phyloP scores from a whole-genome alignment of 768 basidiomycete species.

The Leccinellum luteum region DNA sequence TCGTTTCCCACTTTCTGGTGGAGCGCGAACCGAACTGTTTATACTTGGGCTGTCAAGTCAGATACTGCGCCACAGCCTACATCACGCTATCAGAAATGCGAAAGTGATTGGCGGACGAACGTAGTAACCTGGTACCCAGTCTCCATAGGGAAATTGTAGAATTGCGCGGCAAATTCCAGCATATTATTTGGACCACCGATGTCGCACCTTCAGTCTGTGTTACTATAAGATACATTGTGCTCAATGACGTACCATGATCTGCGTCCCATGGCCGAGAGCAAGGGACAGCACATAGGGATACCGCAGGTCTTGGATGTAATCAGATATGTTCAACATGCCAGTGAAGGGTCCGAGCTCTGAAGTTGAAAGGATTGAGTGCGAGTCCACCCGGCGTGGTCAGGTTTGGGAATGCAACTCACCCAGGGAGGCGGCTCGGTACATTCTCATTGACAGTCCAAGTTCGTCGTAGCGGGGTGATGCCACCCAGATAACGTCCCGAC shows the following conservation, averaged over 20 bases:
- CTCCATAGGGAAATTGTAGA: conserved; percentile 42
- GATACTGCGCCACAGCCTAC: conserved; percentile 49
- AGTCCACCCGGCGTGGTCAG: no score
- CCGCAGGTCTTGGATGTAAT: conserved; percentile 52
- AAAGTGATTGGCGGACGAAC: conserved; percentile 19
- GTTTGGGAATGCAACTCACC: no score
- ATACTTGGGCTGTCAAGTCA: conserved; percentile 58
- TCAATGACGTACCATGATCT: conserved; percentile 47
- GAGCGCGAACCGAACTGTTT: conserved; percentile 45
- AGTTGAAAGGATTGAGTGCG: conserved; percentile 49
- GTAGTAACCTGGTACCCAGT: conserved; percentile 46
- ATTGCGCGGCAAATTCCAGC: conserved; percentile 43
- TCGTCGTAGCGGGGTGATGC: no score
- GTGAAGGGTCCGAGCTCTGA: conserved; percentile 53
- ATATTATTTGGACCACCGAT: conserved; percentile 52
- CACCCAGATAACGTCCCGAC: conserved; percentile 38
- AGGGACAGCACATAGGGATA: conserved; percentile 51
- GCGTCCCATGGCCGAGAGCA: conserved; percentile 44
- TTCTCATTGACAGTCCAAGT: conserved; percentile 33
- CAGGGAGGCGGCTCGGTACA: conserved; percentile 49
- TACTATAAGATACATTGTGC: background rate
- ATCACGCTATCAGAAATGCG: background rate
- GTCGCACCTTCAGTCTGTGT: conserved; percentile 43
- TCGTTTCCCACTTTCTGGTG: conserved; percentile 53
- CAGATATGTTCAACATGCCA: conserved; percentile 45